Evolutionary conservation across 306 rosid genomes (phyloP).

Genomic region (Alnus glutinosa): DNA sequence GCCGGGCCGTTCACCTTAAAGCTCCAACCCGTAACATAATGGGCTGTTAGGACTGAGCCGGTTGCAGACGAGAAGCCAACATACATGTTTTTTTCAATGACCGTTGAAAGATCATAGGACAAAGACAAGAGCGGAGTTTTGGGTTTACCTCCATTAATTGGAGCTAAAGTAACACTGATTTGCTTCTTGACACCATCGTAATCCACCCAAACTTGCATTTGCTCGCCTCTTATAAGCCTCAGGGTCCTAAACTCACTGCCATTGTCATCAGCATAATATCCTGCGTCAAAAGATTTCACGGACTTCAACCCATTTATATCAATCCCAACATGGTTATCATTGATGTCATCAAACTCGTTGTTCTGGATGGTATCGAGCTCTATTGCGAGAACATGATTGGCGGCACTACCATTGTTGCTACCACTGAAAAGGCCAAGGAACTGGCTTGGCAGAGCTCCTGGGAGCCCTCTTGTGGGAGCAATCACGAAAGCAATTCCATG

Average conservation of each 20-base stretch:
- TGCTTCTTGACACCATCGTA: constrained; percentile 46
- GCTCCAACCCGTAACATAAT: constrained; percentile 73
- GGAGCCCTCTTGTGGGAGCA: constrained; percentile 49
- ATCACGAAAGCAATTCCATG: constrained; percentile 62
- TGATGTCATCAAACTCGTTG: constrained; percentile 49
- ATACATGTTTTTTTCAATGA: constrained; percentile 40
- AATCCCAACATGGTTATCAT: constrained; percentile 70
- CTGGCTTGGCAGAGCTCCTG: constrained; percentile 39
- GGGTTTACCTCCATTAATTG: constrained; percentile 44
- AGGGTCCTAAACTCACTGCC: constrained; percentile 26
- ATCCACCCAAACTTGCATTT: constrained; percentile 66
- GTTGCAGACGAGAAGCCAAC: constrained; percentile 76
- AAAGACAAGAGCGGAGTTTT: constrained; percentile 46
- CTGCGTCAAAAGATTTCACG: constrained; percentile 30
- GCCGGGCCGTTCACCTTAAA: constrained; percentile 52
- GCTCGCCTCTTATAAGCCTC: constrained; percentile 47
- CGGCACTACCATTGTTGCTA: constrained; percentile 38
- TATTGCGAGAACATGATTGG: constrained; percentile 49
- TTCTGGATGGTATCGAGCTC: constrained; percentile 61
- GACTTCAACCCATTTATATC: constrained; percentile 57
- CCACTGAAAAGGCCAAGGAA: constrained; percentile 59
- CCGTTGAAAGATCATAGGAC: constrained; percentile 46
- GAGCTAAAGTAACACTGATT: constrained; percentile 57
- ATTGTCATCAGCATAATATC: constrained; percentile 18
- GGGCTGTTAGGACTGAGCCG: constrained; percentile 47